Evolutionary conservation across 495 filamentous ascomycete genomes (phyloP).

Genomic region (Zalerion maritima): DNA sequence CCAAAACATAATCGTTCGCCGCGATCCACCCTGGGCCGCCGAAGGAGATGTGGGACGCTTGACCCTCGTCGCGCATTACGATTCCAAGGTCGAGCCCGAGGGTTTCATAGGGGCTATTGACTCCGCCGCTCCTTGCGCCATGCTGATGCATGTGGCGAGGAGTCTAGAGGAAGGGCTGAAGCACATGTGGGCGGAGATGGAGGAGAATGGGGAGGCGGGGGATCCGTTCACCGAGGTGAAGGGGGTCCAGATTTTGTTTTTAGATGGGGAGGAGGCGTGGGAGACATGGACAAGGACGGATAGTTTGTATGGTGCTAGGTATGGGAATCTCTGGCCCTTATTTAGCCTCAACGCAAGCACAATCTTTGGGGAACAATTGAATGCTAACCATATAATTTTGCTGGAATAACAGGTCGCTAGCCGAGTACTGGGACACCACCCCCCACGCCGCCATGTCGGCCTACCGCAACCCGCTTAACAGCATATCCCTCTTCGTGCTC

Average conservation of each 20-base stretch:
- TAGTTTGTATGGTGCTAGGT: slow-evolving; percentile 76
- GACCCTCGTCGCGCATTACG: slow-evolving; percentile 89
- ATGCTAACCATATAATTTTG: slow-evolving; percentile 5
- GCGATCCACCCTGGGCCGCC: slow-evolving; percentile 71
- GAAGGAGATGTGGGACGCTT: slow-evolving; percentile 63
- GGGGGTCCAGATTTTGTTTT: slow-evolving; percentile 76
- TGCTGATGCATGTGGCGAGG: slow-evolving; percentile 74
- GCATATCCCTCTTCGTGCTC: slow-evolving; percentile 83
- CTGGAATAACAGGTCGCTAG: slow-evolving; percentile 39
- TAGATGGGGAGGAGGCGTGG: slow-evolving; percentile 95
- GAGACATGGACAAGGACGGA: slow-evolving; percentile 60
- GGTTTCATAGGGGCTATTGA: slow-evolving; percentile 93
- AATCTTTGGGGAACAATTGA: not conserved
- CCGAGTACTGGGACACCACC: slow-evolving; percentile 55
- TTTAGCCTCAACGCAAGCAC: not conserved
- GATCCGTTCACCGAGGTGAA: slow-evolving; percentile 49
- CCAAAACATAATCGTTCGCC: slow-evolving; percentile 69
- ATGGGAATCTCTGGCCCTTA: slow-evolving; percentile 7
- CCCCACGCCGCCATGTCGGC: slow-evolving; percentile 54
- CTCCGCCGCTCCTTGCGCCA: slow-evolving; percentile 83
- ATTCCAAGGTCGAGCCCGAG: slow-evolving; percentile 63
- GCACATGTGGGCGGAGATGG: slow-evolving; percentile 64
- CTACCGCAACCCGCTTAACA: slow-evolving; percentile 54
- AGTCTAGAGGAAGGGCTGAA: slow-evolving; percentile 66
- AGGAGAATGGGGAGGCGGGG: slow-evolving; percentile 35